Conservation (phyloP, 2,329 filamentous ascomycete genomes). For the Paracoccidioides brasiliensis region DNA sequence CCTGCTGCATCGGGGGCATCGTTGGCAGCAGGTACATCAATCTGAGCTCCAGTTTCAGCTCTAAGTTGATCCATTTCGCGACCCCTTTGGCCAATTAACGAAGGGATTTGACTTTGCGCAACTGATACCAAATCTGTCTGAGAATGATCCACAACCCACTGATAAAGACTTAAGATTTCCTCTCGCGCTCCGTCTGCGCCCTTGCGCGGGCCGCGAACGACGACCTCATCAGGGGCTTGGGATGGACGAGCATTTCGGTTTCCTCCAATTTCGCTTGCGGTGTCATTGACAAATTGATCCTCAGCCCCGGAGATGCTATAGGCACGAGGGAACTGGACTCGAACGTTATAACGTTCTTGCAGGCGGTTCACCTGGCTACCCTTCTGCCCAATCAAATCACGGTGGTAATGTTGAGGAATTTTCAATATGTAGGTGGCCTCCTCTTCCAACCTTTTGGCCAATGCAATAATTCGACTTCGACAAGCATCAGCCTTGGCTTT, state of each 20-base stretch:
- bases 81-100: slow-evolving; percentile 80
- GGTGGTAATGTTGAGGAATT: slow-evolving; percentile 86
- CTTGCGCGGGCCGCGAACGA: slow-evolving; percentile 80
- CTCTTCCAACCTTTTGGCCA: slow-evolving; percentile 76
- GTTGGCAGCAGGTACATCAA: slow-evolving; percentile 75
- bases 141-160: slow-evolving; percentile 83
- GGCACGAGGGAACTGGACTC: slow-evolving; percentile 85
- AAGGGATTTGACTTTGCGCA: slow-evolving; percentile 84
- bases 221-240: slow-evolving; percentile 77
- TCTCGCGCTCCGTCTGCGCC: slow-evolving; percentile 86
- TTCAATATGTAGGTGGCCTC: slow-evolving; percentile 79
- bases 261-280: slow-evolving; percentile 50
- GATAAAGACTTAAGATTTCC: slow-evolving; percentile 75
- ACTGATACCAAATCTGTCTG: slow-evolving; percentile 68
- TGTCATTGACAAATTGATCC: slow-evolving; percentile 58
- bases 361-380: slow-evolving; percentile 83
- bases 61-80: slow-evolving; percentile 83
- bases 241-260: slow-evolving; percentile 49
- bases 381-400: slow-evolving; percentile 80
- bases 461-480: slow-evolving; percentile 63
- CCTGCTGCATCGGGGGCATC: slow-evolving; percentile 53
- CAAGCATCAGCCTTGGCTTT: slow-evolving; percentile 86
- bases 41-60: slow-evolving; percentile 69
- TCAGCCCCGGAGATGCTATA: slow-evolving; percentile 39
- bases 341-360: slow-evolving; percentile 83